Evolutionary conservation across 352 stramenopile genomes (phyloP), one percentile per base, ranked within the genome.

Genomic region (Pythium apleroticum): DNA sequence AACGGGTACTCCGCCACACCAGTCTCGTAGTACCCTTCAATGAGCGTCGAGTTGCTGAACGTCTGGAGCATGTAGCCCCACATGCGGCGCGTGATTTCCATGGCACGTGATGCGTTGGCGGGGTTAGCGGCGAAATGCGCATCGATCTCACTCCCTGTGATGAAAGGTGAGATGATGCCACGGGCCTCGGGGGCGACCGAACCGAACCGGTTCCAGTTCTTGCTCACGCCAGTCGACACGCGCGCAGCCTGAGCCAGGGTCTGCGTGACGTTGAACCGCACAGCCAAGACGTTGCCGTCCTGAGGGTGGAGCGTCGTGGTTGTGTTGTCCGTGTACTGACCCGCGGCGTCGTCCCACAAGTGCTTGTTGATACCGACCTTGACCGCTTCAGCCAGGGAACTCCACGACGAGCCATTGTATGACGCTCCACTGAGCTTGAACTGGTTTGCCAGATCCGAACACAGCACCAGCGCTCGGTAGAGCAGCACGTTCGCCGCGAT

Each of bases 21-120:
- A 0, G 66, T 74, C 19, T 73, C 28, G 52, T 79, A 71, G 69
- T 67, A 79, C n/a, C 66, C 72, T 54, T 79, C 66, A 25, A 79
- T 75, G 4, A 67, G 67, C 11, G 69, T 77, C 4, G 69, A 77
- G 60, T 76, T 76, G 60, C 72, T 79, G 66, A 77, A 79, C 3
- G 11, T 33, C 52, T 67, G 25, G 20, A 79, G 59, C 72, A 79
- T 79, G 65, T 79, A 79, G 8, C 69, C 59, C 72, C 72, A 79
- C 39, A 77, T 69, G 17, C 58, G 69, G 46, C 72, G 69, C 4
- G 74, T 67, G 52, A 79, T 74, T 37, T 69, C 66, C 3, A 77
- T 31, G 22, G 72, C 72, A 3, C 63, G 48, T 8, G 69, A 67
- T 0, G 69, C 61, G 37, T 79, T 65, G 20, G 68, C 71, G 0